These are phyloP conservation scores for Ogataea haglerorum DNA, from an alignment of 805 yeast genomes.

Conservation along the genomic window DNA sequence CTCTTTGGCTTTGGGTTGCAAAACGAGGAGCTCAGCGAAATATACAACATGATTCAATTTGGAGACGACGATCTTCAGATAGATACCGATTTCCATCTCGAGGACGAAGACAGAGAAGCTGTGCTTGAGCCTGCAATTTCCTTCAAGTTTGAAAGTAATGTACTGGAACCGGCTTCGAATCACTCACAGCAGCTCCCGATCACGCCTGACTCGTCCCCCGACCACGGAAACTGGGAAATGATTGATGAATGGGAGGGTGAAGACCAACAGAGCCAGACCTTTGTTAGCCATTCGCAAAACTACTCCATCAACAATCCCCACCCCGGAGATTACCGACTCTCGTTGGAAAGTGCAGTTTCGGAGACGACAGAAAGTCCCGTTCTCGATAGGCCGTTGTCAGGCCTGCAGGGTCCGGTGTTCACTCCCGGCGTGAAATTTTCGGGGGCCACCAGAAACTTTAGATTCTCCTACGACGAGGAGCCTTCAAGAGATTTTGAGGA, in stretches of 20 bases:
- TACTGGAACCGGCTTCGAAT: not conserved
- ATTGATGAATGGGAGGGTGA: constrained; percentile 3
- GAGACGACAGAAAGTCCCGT: not conserved
- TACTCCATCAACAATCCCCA: not conserved
- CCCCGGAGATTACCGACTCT: not conserved
- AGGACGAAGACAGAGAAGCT: not conserved
- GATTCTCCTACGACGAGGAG: constrained; percentile 29
- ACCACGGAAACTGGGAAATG: constrained; percentile 1
- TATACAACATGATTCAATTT: constrained; percentile 31
- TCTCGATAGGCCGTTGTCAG: constrained; percentile 39
- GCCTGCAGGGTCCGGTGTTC: constrained; percentile 57
- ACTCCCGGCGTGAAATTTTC: constrained; percentile 28
- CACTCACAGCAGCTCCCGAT: not conserved
- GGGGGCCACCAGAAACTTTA: constrained; percentile 19
- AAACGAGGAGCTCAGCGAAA: constrained; percentile 24
- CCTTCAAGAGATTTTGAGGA: constrained; percentile 23
- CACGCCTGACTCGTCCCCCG: not conserved
- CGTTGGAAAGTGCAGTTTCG: constrained; percentile 4
- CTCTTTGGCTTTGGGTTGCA: constrained; percentile 7
- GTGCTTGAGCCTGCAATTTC: constrained; percentile 4
- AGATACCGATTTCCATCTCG: constrained; percentile 27
- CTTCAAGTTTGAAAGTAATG: not conserved
- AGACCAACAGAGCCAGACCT: not conserved
- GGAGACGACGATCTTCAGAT: constrained; percentile 22
- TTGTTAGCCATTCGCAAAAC: not conserved